Conservation (phyloP, 306 rosid genomes). For the Rosa lucieae region DNA sequence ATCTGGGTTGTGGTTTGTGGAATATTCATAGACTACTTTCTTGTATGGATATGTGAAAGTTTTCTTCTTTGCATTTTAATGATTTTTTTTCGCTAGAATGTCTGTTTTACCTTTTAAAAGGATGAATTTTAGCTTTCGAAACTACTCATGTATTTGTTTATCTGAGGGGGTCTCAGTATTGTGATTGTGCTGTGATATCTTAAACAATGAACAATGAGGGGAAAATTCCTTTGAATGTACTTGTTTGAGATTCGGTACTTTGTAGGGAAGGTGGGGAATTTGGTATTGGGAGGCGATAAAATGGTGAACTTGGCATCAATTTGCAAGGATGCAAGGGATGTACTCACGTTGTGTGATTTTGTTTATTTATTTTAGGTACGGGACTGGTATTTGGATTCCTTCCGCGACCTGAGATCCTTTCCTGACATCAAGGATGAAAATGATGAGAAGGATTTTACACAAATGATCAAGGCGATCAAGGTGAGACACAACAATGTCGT, state of each 20-base stretch:
- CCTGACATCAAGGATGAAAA: slow-evolving; percentile 66
- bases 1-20: not conserved
- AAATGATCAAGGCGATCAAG: slow-evolving; percentile 91
- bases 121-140: not conserved
- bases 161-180: not conserved
- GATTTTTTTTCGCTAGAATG: not conserved
- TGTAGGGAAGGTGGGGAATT: slow-evolving; percentile 6
- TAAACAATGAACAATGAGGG: not conserved
- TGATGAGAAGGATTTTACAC: slow-evolving; percentile 74
- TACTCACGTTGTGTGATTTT: not conserved
- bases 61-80: not conserved
- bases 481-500: slow-evolving; percentile 98
- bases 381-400: slow-evolving; percentile 94
- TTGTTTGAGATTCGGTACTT: not conserved
- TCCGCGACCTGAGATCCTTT: slow-evolving; percentile 79
- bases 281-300: not conserved
- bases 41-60: not conserved
- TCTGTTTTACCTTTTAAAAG: not conserved
- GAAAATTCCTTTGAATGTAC: not conserved
- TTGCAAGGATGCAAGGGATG: not conserved
- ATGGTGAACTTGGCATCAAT: not conserved
- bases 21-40: not conserved
- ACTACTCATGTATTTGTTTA: not conserved
- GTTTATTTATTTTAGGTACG: slow-evolving; percentile 56
- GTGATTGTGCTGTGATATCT: not conserved